Evolutionary conservation across 176 grass and related monocot species (phyloP).

Genomic region (Bonia amplexicaulis): DNA sequence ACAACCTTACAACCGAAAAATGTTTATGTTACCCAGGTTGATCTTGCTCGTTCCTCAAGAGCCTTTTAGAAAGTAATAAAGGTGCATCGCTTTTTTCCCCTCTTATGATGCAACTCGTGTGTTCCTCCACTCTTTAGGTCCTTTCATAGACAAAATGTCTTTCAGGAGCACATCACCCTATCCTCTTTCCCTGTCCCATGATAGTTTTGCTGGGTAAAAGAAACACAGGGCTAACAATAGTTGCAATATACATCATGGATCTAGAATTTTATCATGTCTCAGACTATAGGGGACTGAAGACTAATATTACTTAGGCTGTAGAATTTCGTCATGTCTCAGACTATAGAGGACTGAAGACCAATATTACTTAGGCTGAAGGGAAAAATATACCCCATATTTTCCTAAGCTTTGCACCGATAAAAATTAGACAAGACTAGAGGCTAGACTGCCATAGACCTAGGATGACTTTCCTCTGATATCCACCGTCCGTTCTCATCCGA

Average conservation of each 20-base stretch:
- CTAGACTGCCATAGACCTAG: too few species aligned
- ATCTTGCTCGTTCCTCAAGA: neutral
- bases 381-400: too few species aligned
- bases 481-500: too few species aligned
- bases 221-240: neutral
- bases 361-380: too few species aligned
- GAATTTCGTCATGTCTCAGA: too few species aligned
- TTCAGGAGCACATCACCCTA: conserved; percentile 21
- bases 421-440: too few species aligned
- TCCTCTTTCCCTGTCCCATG: conserved; percentile 26
- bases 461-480: too few species aligned
- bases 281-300: fast-evolving
- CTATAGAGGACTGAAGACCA: too few species aligned
- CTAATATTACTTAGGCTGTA: too few species aligned
- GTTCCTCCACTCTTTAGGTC: conserved; percentile 2
- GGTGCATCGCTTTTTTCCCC: neutral
- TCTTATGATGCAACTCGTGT: conserved; percentile 37
- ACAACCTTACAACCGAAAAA: neutral
- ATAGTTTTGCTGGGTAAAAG: conserved; percentile 19
- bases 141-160: conserved; percentile 37
- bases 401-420: too few species aligned
- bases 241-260: conserved; percentile 16
- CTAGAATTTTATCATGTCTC: too few species aligned
- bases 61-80: conserved; percentile 38
- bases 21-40: conserved; percentile 26